Evolutionary conservation across 2,329 filamentous ascomycete genomes (phyloP).

Genomic region (Fusarium kyushuense): DNA sequence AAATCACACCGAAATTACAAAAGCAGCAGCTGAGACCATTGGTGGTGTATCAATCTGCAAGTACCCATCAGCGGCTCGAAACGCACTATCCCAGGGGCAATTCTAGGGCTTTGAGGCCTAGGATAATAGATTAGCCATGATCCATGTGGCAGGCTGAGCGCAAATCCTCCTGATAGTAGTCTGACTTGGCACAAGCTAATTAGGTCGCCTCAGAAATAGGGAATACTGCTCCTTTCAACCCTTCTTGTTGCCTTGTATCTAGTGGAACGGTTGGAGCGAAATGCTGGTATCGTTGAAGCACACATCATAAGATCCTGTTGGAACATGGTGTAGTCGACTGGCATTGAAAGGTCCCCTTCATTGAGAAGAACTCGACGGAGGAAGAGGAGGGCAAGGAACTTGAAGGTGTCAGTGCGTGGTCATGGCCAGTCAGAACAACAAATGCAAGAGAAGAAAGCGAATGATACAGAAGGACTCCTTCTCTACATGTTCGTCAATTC

Average conservation of each 20-base stretch:
- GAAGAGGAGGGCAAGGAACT: not conserved
- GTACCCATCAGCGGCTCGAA: not conserved
- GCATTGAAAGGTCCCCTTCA: not conserved
- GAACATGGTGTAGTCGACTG: not conserved
- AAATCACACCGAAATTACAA: slow-evolving; percentile 23
- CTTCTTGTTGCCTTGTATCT: not conserved
- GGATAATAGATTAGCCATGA: not conserved
- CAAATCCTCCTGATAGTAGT: not conserved
- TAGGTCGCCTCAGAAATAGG: not conserved
- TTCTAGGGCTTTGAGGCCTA: not conserved
- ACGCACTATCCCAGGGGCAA: not conserved
- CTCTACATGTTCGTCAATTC: slow-evolving; percentile 8
- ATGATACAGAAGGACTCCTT: not conserved
- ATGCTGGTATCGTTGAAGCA: not conserved
- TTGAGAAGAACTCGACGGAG: not conserved
- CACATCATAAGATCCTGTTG: not conserved
- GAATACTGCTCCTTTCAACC: not conserved
- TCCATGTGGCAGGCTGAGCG: not conserved
- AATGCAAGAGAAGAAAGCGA: not conserved
- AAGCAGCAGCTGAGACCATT: not conserved
- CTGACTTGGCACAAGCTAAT: slow-evolving; percentile 12
- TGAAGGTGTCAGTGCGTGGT: not conserved
- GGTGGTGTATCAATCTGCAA: slow-evolving; percentile 3
- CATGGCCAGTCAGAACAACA: not conserved
- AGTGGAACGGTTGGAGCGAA: not conserved